Base-by-base conservation (phyloP, 2,329 filamentous ascomycete species). In the Davidsoniella virescens region DNA sequence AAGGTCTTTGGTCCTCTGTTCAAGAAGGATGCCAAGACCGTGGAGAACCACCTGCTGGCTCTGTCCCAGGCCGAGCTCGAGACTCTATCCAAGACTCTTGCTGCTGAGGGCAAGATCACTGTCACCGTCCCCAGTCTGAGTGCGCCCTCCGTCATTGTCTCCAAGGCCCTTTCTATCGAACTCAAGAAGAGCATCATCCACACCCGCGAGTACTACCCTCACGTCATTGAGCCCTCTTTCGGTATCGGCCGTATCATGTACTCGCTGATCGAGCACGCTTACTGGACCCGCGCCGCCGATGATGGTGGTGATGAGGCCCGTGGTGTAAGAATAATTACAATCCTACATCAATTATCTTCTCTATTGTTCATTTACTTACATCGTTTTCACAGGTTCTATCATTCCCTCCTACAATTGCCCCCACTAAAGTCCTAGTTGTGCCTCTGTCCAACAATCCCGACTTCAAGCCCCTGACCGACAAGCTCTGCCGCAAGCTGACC, bases 1-100 rank as follows among this genome's bases (percentile, higher is more conserved):
- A 95, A 95, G 76, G 88, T 88, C 68, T 93, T 95, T 59, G 92
- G 92, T 23, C 90, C 90, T 10, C 77, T 80, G 56, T 95, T 94
- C 74, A 95, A 94, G 74, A 94, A 93, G 70, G 85, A 95, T 57
- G 84, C 82, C 62, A 93, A 86, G 71, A 71, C 79, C 1, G 81
- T 98, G 29, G 87, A 94, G 68, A 72, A 78, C 14, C 87, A 84
- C 29, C 71, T 98, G 48, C 70, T 84, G 50, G 78, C 75, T 4
- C 76, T 88, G 18, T 75, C 80, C 1, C 88, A 98, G 65, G 82
- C 87, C 45, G 68, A 92, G 62, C 82, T 84, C 42, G 87, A 90
- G 69, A 78, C 81, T 63, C 71, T 94, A 36, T 79, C 85, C 39
- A 75, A 87, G 57, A 77, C 83, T 54, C 73, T 96, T 25, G 70